phyloP scores from a whole-genome alignment of 331 rosid species.

The Prunus yedoensis region DNA sequence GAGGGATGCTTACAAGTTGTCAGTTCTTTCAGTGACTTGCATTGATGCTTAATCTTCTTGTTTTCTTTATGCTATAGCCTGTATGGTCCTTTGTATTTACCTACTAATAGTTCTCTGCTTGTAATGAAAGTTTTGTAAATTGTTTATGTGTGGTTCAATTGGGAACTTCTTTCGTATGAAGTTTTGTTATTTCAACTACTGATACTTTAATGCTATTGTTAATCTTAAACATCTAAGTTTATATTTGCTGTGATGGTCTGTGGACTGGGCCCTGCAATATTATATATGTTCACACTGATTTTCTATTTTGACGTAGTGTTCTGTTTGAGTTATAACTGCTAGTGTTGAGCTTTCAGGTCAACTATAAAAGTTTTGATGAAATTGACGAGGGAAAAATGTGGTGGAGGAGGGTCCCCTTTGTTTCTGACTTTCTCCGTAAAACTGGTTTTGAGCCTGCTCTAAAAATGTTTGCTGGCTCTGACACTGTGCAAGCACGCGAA shows the following conservation, averaged over 20 bases:
- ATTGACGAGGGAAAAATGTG: slow-evolving; percentile 70
- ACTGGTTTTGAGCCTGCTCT: slow-evolving; percentile 74
- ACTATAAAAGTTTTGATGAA: slow-evolving; percentile 79
- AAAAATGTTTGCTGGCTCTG: slow-evolving; percentile 64
- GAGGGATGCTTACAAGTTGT: not conserved
- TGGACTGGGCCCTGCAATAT: not conserved
- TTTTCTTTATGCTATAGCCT: not conserved
- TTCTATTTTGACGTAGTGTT: not conserved
- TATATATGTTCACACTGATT: not conserved
- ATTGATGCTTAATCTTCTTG: not conserved
- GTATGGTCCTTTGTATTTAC: not conserved
- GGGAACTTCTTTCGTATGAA: not conserved
- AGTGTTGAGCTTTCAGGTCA: slow-evolving; percentile 58
- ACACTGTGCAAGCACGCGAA: slow-evolving; percentile 78
- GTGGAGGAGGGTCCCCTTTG: slow-evolving; percentile 89
- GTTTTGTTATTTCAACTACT: not conserved
- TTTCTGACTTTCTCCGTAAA: slow-evolving; percentile 67
- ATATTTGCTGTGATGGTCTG: not conserved
- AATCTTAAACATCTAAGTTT: not conserved
- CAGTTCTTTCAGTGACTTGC: not conserved
- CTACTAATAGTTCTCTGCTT: not conserved
- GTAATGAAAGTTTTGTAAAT: not conserved
- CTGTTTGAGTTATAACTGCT: slow-evolving; percentile 13
- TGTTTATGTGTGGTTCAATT: slow-evolving; percentile 2
- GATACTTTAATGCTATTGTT: not conserved